Evolutionary conservation across 2,329 filamentous ascomycete species (phyloP), one percentile per base, ranked within the genome.

Genomic region (Microdochium bolleyi): DNA sequence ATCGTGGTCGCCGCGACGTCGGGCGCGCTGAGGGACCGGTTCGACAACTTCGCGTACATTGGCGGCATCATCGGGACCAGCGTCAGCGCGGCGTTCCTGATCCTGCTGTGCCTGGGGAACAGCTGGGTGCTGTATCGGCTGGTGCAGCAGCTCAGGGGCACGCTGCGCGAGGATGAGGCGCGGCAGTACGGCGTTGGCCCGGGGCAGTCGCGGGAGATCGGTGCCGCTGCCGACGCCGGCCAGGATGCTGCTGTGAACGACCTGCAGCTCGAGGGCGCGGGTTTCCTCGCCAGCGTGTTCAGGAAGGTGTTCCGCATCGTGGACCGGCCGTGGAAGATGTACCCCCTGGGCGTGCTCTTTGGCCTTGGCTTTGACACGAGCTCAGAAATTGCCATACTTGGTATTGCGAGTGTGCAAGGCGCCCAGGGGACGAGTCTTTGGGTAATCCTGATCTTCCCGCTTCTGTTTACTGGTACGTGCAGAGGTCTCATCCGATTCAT

Each of bases 341-440:
- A 95, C 60, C 91, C 90, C 0, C 73, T 96, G 0, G 92, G 92
- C 0, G 78, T 97, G 0, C 73, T 97, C 3, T 97, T 92, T 62
- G 94, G 92, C 0, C 76, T 97, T 0, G 94, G 92, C 0, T 97
- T 99, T 66, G 94, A 97, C 66, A 97, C 94, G 0, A 95, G 88
- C 41, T 95, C 89, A 8, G 92, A 99, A 67, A 89, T 97, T 62
- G 92, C 94, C 0, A 78, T 99, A 8, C 71, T 99, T 1, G 94
- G 92, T 0, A 95, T 97, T 57, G 88, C 89, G 0, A 91, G 88
- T 27, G 84, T 99, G 1, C 88, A 96, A 62, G 92, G 88, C 0
- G 84, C 90, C 0, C 79, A 87, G 55, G 92, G 92, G 1, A 96
- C 91, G 0, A 89, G 85, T 30, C 86, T 97, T 55, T 99, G 94